A percentile compares a stretch with the other conserved stretches of the same genome.
Conservation (phyloP, 805 yeast genomes). For the Torulaspora delbrueckii region DNA sequence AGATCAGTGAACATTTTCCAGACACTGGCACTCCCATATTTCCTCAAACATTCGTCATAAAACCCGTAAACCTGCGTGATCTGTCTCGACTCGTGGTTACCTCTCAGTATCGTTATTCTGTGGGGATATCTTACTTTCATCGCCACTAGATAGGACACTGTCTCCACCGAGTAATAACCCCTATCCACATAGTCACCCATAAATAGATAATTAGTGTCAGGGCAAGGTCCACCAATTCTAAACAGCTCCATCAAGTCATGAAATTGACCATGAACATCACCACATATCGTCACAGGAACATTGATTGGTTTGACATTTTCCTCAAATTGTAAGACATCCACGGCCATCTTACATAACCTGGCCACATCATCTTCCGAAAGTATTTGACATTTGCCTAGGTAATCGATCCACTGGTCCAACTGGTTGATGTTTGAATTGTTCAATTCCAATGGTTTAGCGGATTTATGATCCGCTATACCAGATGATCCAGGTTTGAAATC, state of each 20-base stretch:
- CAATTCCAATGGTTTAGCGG: slow-evolving; percentile 38
- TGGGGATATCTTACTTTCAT: slow-evolving; percentile 90
- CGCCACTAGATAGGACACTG: slow-evolving; percentile 81
- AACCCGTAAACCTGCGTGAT: slow-evolving; percentile 95
- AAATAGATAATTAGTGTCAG: slow-evolving; percentile 82
- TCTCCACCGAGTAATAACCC: slow-evolving; percentile 83
- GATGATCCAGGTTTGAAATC: slow-evolving; percentile 34
- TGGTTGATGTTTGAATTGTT: slow-evolving; percentile 52
- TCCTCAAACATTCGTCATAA: slow-evolving; percentile 90
- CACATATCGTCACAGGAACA: slow-evolving; percentile 95
- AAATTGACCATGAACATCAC: slow-evolving; percentile 95
- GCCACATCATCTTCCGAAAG: slow-evolving; percentile 75
- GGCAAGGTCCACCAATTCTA: slow-evolving; percentile 91
- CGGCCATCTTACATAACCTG: slow-evolving; percentile 81
- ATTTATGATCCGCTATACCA: slow-evolving; percentile 38
- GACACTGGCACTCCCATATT: slow-evolving; percentile 86
- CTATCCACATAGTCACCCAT: slow-evolving; percentile 89
- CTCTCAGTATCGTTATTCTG: slow-evolving; percentile 87
- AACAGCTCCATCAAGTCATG: slow-evolving; percentile 91
- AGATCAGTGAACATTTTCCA: slow-evolving; percentile 91
- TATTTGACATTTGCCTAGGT: slow-evolving; percentile 72
- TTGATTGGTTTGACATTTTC: slow-evolving; percentile 93
- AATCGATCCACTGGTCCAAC: slow-evolving; percentile 84
- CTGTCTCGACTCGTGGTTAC: slow-evolving; percentile 93
- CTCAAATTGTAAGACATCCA: slow-evolving; percentile 84